Base-by-base conservation (phyloP, 2,329 filamentous ascomycete genomes). In the Aureobasidium leucospermi region DNA sequence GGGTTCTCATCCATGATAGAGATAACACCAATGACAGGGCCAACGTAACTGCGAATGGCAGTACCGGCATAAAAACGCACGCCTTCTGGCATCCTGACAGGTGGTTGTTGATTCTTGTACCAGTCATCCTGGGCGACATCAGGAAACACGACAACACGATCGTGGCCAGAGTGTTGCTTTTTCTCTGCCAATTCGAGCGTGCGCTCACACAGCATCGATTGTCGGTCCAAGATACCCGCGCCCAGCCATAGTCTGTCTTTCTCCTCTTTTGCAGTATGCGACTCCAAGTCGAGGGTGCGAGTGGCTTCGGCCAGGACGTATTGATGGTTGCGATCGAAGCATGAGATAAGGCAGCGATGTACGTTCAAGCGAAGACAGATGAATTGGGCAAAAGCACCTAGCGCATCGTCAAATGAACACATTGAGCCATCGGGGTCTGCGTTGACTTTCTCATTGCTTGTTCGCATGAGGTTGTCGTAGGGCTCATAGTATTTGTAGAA, bases 21-120 rank as follows among this genome's bases (percentile, higher is more conserved):
- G 61, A 85, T 83, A 10, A 78, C 79, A 9, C 85, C 85, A 59
- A 88, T 82, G 48, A 79, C 78, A 65, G 81, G 79, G 28, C 81
- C 79, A 39, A 77, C 79, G 0, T 79, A 78, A 2, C 81, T 84
- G 29, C 79, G 78, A 58, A 88, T 81, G 0, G 85, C 85, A 0
- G 86, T 84, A 16, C 80, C 81, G 6, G 81, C 81, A 61, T 83
- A 82, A 65, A 84, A 84, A 6, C 42, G 28, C 2, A 19, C 13
- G 1, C 31, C 8, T 6, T 36, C 15, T 5, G 49, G 34, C 10
- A 42, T 9, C 4, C 13, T 9, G 9, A 38, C 7, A 7, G 49
- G 38, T 15, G 42, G 28, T 13, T 36, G 3, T 7, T 13, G 16
- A 3, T 11, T 23, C 38, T 47, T 45, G 39, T 45, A 45, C 48